Percentiles rank a stretch among this genome's conserved stretches.
phyloP scores from a whole-genome alignment of 805 yeast species.

The Suhomyces kilbournensis region DNA sequence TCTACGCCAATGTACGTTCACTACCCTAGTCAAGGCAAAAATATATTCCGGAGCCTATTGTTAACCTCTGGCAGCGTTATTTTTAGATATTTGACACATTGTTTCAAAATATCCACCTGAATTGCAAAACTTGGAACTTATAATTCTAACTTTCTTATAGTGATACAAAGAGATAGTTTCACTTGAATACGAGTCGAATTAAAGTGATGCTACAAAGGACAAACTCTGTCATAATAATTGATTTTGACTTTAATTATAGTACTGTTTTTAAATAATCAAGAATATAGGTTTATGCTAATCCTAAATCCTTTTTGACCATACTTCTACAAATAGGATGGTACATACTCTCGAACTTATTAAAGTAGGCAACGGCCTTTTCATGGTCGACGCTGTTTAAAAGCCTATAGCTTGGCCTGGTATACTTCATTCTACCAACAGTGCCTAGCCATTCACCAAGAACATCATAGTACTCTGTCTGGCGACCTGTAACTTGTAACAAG shows the following conservation, averaged over 20 bases:
- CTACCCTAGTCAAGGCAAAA: background rate
- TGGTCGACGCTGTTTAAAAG: slow-evolving; percentile 21
- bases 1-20: background rate
- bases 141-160: no score
- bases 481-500: slow-evolving; percentile 59
- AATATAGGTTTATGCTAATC: slow-evolving; percentile 18
- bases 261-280: no score
- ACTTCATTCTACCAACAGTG: slow-evolving; percentile 37
- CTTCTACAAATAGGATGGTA: slow-evolving; percentile 39
- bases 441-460: slow-evolving; percentile 55
- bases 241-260: no score
- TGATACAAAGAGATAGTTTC: no score
- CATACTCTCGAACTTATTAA: slow-evolving; percentile 15
- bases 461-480: slow-evolving; percentile 43
- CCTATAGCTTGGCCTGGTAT: slow-evolving; percentile 32
- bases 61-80: background rate
- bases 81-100: background rate
- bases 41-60: background rate
- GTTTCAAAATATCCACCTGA: background rate
- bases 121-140: background rate
- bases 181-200: no score
- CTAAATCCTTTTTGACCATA: slow-evolving; percentile 81
- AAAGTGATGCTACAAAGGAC: background rate
- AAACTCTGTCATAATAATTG: no score
- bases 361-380: slow-evolving; percentile 27